Evolutionary conservation across 345 rosid species (phyloP).

Genomic region (Salix viminalis): DNA sequence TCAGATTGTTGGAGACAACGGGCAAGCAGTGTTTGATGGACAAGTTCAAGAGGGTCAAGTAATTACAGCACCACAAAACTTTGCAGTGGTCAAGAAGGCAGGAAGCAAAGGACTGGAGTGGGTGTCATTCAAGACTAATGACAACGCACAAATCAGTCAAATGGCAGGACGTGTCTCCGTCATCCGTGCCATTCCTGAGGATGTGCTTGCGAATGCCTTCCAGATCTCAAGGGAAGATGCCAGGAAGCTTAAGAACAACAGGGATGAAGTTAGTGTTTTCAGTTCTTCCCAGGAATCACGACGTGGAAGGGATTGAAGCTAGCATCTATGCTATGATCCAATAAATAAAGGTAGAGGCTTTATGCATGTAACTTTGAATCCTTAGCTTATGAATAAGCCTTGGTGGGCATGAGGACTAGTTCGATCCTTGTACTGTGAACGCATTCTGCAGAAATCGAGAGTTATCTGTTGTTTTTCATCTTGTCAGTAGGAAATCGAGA

Average conservation of each 20-base stretch:
- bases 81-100: conserved; percentile 30
- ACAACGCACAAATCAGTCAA: conserved; percentile 13
- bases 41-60: conserved; percentile 31
- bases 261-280: not conserved
- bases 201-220: conserved; percentile 29
- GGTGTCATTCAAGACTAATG: conserved; percentile 36
- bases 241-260: conserved; percentile 25
- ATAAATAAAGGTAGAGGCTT: not conserved
- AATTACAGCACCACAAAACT: conserved; percentile 32
- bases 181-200: conserved; percentile 25
- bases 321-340: not conserved
- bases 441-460: too few relatives aligned
- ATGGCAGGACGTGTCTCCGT: conserved; percentile 29
- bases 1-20: conserved; percentile 30
- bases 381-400: too few relatives aligned
- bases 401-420: too few relatives aligned
- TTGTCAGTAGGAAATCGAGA: too few relatives aligned
- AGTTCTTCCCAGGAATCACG: not conserved
- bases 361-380: not conserved
- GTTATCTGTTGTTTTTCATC: too few relatives aligned
- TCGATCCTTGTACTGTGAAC: too few relatives aligned
- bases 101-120: conserved; percentile 29
- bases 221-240: conserved; percentile 35
- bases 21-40: conserved; percentile 23
- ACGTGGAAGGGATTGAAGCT: not conserved